Percentiles rank a stretch among this genome's conserved stretches.
phyloP scores from a whole-genome alignment of 495 filamentous ascomycete genomes.

The Pyrenula massariospora region DNA sequence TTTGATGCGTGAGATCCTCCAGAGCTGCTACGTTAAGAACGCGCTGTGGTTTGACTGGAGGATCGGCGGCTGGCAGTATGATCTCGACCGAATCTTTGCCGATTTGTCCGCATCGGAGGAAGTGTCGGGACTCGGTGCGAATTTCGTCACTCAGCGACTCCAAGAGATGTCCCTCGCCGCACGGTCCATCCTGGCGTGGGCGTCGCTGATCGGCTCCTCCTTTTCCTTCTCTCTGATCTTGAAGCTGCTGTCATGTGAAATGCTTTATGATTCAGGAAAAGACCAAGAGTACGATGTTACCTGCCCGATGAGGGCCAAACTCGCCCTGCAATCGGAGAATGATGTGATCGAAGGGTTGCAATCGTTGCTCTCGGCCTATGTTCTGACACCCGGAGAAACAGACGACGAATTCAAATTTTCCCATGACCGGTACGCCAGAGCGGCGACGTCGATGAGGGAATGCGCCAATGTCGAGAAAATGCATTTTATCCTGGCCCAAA shows the following conservation, averaged over 20 bases:
- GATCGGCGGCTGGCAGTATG: constrained; percentile 66
- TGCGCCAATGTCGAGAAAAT: constrained; percentile 57
- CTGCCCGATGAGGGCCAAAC: constrained; percentile 18
- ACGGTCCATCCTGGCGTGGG: constrained; percentile 76
- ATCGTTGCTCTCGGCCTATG: constrained; percentile 60
- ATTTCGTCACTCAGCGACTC: constrained; percentile 66
- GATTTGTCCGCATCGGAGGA: constrained; percentile 68
- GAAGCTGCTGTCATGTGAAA: constrained; percentile 58
- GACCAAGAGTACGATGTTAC: constrained; percentile 12
- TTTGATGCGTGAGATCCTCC: constrained; percentile 84
- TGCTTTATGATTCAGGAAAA: constrained; percentile 36
- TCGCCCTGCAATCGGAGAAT: constrained; percentile 24
- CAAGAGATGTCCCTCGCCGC: constrained; percentile 61
- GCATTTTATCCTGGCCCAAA: constrained; percentile 79
- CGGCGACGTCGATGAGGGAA: constrained; percentile 57
- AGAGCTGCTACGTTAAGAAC: constrained; percentile 69
- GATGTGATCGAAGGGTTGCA: constrained; percentile 68
- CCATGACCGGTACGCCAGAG: constrained; percentile 74
- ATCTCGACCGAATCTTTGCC: constrained; percentile 70
- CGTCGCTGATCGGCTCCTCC: constrained; percentile 60
- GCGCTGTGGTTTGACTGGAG: constrained; percentile 86
- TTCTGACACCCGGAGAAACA: constrained; percentile 60
- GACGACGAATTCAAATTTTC: constrained; percentile 73
- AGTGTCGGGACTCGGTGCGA: constrained; percentile 65
- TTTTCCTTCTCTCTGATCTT: constrained; percentile 78